Evolutionary conservation across 2,329 filamentous ascomycete genomes (phyloP).

Genomic region (Penicillium thymicola): DNA sequence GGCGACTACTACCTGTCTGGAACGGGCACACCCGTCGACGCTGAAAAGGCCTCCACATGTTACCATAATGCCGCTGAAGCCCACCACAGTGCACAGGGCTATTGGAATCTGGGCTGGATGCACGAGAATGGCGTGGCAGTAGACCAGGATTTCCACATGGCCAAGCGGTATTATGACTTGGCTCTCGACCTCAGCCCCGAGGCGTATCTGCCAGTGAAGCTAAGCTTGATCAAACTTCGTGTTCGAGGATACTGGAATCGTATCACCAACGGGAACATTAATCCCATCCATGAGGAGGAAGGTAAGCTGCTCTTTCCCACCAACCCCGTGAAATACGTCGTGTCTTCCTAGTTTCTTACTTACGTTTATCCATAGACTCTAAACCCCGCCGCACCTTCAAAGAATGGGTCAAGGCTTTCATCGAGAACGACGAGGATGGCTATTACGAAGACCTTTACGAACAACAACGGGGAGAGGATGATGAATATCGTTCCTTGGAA

Average conservation of each 20-base stretch:
- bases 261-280: constrained; percentile 82
- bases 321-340: neutral
- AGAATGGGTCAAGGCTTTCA: constrained; percentile 85
- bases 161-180: constrained; percentile 93
- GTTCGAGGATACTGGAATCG: constrained; percentile 91
- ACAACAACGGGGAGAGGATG: constrained; percentile 33
- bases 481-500: constrained; percentile 28
- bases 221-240: constrained; percentile 82
- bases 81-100: constrained; percentile 86
- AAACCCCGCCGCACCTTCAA: constrained; percentile 72
- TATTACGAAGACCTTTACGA: constrained; percentile 58
- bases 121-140: constrained; percentile 94
- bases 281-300: constrained; percentile 86
- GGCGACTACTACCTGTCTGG: constrained; percentile 93
- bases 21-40: constrained; percentile 66
- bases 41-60: constrained; percentile 86
- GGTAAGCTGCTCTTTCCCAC: constrained; percentile 53
- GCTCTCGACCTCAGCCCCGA: constrained; percentile 88
- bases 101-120: constrained; percentile 99
- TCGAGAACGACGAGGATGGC: constrained; percentile 67
- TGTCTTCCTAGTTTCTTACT: neutral
- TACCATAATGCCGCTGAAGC: constrained; percentile 91
- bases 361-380: constrained; percentile 50
- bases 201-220: constrained; percentile 86
- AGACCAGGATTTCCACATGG: constrained; percentile 92